Evolutionary conservation across 2,329 filamentous ascomycete species (phyloP), one percentile per base, ranked within the genome.

Genomic region (Thielaviopsis ethacetica): DNA sequence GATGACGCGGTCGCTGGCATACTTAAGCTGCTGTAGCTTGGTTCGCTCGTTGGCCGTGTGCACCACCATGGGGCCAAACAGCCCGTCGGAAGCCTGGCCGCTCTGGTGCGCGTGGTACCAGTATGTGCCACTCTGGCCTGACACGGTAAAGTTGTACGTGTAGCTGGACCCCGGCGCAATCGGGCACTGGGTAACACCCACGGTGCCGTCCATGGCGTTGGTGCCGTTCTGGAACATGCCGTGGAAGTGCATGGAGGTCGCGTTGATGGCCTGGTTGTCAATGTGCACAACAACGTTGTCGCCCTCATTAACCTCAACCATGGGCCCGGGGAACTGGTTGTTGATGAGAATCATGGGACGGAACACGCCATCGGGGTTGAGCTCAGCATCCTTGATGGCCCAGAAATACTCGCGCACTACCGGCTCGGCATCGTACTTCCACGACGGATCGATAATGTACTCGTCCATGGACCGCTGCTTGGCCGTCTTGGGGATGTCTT

Each of bases 161-260:
- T 85, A 84, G 0, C 73, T 79, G 1, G 74, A 71, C 1, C 80
- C 81, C 0, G 85, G 81, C 0, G 80, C 75, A 53, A 89, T 83
- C 0, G 79, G 76, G 62, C 83, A 86, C 66, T 87, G 85, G 0
- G 79, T 84, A 5, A 87, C 76, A 41, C 80, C 83, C 0, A 81
- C 74, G 1, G 84, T 78, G 0, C 86, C 87, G 65, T 91, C 86
- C 61, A 88, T 87, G 59, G 76, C 76, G 61, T 82, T 87, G 0
- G 85, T 86, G 12, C 84, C 85, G 63, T 87, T 87, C 66, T 89
- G 85, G 66, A 82, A 88, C 62, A 91, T 76, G 17, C 87, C 87
- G 64, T 91, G 87, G 68, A 86, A 91, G 67, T 91, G 87, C 5
- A 91, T 74, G 44, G 77, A 79, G 9, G 84, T 85, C 13, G 76